phyloP scores from a whole-genome alignment of 2,329 filamentous ascomycete species.

The Fusarium sp. region DNA sequence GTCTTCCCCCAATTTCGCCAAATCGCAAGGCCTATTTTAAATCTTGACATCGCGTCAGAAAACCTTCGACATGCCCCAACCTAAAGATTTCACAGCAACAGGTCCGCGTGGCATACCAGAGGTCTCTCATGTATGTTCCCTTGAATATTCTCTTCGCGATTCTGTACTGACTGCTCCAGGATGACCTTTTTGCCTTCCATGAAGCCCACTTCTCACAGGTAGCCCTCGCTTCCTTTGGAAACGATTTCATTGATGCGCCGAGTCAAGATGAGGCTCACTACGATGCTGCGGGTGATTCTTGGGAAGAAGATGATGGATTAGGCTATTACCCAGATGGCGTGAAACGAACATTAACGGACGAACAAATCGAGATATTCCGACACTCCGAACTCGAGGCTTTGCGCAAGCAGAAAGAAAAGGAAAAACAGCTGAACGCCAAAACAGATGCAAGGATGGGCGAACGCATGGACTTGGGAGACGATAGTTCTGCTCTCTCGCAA shows the following conservation, averaged over 20 bases:
- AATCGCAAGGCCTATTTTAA: conserved; percentile 13
- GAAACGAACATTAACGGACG: conserved; percentile 90
- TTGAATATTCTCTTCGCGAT: neutral
- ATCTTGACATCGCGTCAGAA: conserved; percentile 15
- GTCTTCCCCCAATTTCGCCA: conserved; percentile 31
- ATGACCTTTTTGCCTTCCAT: conserved; percentile 70
- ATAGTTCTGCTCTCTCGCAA: conserved; percentile 20
- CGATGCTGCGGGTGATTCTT: conserved; percentile 50
- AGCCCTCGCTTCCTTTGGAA: conserved; percentile 60
- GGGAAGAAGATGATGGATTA: conserved; percentile 73
- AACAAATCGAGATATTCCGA: conserved; percentile 89
- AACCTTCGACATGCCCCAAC: conserved; percentile 39
- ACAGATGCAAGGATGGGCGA: conserved; percentile 29
- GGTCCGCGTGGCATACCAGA: conserved; percentile 36
- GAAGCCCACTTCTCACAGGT: conserved; percentile 67
- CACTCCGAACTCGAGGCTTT: conserved; percentile 86
- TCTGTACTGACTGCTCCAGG: conserved; percentile 56
- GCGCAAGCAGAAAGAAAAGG: conserved; percentile 66
- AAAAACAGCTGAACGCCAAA: conserved; percentile 45
- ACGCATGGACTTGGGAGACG: conserved; percentile 23
- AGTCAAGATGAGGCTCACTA: conserved; percentile 43
- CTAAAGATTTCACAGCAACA: conserved; percentile 26
- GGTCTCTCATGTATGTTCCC: conserved; percentile 45
- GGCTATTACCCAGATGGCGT: conserved; percentile 89
- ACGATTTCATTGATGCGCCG: conserved; percentile 57